These are phyloP conservation scores for Nicotiana otophora DNA, from an alignment of 257 asterid genomes.

Conservation along the genomic window DNA sequence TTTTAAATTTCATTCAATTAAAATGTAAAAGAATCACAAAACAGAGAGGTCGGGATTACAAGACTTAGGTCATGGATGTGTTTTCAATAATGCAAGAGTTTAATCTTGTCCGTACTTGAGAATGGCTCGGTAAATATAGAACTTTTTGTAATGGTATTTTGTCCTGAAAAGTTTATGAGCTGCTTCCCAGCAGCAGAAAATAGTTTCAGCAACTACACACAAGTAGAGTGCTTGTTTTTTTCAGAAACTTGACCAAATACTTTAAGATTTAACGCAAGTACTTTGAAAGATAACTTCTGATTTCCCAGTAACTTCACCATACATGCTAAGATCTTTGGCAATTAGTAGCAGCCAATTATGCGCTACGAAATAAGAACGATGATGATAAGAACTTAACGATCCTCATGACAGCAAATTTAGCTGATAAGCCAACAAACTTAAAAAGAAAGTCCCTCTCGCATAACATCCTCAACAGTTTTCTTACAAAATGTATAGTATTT, in stretches of 20 bases:
- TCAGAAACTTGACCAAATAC: not conserved
- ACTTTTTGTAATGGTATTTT: not conserved
- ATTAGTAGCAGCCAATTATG: not conserved
- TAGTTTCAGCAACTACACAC: not conserved
- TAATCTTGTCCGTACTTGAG: too few species aligned
- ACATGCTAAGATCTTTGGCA: not conserved
- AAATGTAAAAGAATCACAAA: not conserved
- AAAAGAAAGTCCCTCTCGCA: not conserved
- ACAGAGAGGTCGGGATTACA: not conserved
- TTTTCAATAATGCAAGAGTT: too few species aligned
- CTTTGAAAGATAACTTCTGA: not conserved
- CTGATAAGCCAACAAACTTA: not conserved
- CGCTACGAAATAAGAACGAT: not conserved
- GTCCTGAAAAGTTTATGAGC: not conserved
- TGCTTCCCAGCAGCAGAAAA: not conserved
- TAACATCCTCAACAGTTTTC: not conserved
- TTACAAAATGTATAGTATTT: not conserved
- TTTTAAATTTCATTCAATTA: not conserved
- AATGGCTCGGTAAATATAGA: too few species aligned
- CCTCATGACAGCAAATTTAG: not conserved
- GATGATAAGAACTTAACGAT: not conserved
- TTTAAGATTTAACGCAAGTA: not conserved
- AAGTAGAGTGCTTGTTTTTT: not conserved
- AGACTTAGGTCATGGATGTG: not conserved
- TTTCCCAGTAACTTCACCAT: not conserved